These are phyloP conservation scores for Paspalum notatum DNA, from an alignment of 176 grass and related monocot species.

Conservation along the genomic window DNA sequence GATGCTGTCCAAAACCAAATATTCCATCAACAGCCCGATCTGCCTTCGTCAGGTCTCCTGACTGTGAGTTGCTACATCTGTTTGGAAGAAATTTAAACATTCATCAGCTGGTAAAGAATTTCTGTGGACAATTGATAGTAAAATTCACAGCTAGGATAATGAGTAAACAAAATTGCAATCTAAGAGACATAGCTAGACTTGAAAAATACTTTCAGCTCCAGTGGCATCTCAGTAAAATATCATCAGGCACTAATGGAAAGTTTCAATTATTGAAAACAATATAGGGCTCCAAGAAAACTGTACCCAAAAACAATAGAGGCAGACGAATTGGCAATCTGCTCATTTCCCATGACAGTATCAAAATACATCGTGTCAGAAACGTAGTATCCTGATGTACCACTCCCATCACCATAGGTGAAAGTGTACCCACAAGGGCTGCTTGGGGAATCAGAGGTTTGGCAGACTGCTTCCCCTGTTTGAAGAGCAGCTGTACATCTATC, in stretches of 20 bases:
- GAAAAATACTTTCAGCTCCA: not conserved
- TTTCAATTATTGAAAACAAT: slow-evolving; percentile 38
- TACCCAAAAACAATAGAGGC: slow-evolving; percentile 93
- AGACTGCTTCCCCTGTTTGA: slow-evolving; percentile 78
- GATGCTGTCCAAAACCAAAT: slow-evolving; percentile 93
- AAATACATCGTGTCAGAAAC: slow-evolving; percentile 85
- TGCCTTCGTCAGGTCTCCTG: slow-evolving; percentile 85
- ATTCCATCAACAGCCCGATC: slow-evolving; percentile 97
- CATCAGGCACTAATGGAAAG: not conserved
- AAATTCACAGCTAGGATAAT: slow-evolving; percentile 7
- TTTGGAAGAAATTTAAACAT: slow-evolving; percentile 36
- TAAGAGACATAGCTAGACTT: slow-evolving; percentile 17
- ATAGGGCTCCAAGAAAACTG: slow-evolving; percentile 25
- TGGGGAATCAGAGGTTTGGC: slow-evolving; percentile 48
- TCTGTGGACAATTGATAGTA: slow-evolving; percentile 11
- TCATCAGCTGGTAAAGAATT: slow-evolving; percentile 20
- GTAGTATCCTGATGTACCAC: slow-evolving; percentile 94
- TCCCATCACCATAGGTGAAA: slow-evolving; percentile 95
- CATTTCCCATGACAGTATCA: slow-evolving; percentile 65
- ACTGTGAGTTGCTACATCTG: slow-evolving; percentile 91
- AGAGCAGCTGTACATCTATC: slow-evolving; percentile 78
- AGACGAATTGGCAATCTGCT: slow-evolving; percentile 81
- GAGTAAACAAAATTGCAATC: slow-evolving; percentile 13
- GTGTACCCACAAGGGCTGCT: slow-evolving; percentile 72
- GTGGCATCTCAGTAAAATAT: slow-evolving; percentile 5